Evolutionary conservation across 169 alveolate genomes (phyloP).

Genomic region (Plasmodium cynomolgi): DNA sequence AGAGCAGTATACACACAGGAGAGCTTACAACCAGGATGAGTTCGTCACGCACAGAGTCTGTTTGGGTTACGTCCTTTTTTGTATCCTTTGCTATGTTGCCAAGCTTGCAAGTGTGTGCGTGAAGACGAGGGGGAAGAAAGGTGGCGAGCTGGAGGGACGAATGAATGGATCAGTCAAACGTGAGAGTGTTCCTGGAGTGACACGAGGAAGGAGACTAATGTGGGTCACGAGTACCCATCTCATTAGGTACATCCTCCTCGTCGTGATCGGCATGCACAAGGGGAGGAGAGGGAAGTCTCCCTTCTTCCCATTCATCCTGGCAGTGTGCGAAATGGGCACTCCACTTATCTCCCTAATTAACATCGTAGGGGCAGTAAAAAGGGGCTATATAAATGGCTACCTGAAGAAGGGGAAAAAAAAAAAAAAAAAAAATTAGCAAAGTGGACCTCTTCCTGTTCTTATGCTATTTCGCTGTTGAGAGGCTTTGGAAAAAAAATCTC

Average conservation of each 20-base stretch:
- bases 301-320: conserved; percentile 12
- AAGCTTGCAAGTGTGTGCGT: neutral
- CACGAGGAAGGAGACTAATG: neutral
- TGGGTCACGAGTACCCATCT: conserved; percentile 4
- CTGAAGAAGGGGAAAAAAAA: neutral
- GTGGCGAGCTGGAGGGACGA: neutral
- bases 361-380: conserved; percentile 6
- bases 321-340: conserved; percentile 34
- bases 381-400: conserved; percentile 5
- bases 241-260: neutral
- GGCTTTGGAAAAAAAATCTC: neutral
- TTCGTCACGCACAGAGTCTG: neutral
- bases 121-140: neutral
- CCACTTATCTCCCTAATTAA: conserved; percentile 24
- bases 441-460: conserved; percentile 17
- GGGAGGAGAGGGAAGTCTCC: neutral
- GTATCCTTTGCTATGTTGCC: neutral
- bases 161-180: neutral
- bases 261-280: neutral
- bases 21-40: neutral
- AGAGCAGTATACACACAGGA: neutral
- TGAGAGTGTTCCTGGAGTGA: neutral
- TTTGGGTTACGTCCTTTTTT: neutral
- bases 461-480: conserved; percentile 6
- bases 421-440: neutral